Conservation (phyloP, 2,329 filamentous ascomycete species). For the Metarhizium album region DNA sequence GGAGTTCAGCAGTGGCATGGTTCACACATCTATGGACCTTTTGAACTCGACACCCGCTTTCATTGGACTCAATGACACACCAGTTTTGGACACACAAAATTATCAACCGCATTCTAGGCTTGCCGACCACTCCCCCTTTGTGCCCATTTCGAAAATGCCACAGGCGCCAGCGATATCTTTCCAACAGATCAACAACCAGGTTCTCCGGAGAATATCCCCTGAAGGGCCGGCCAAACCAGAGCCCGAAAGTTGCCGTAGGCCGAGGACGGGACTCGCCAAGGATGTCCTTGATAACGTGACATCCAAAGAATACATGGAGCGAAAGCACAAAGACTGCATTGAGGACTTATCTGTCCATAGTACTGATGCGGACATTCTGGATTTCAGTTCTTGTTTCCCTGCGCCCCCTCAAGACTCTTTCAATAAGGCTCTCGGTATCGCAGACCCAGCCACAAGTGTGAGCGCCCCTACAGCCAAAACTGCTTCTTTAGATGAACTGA, state of each 20-base stretch:
- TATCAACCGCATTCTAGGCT: neutral
- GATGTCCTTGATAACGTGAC: neutral
- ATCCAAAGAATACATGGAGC: neutral
- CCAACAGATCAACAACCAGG: too few relatives aligned
- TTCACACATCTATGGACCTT: neutral
- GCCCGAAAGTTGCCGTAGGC: neutral
- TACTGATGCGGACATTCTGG: neutral
- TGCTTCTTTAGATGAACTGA: neutral
- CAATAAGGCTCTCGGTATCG: neutral
- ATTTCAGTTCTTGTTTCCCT: neutral
- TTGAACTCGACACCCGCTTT: neutral
- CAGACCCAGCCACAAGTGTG: neutral
- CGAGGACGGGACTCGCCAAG: neutral
- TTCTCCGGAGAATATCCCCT: too few relatives aligned
- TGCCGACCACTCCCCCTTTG: neutral
- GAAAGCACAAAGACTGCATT: neutral
- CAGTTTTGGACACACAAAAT: neutral
- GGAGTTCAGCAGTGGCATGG: neutral
- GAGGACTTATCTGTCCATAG: neutral
- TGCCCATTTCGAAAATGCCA: neutral
- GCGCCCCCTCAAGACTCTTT: neutral
- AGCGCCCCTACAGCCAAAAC: neutral
- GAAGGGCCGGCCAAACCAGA: neutral
- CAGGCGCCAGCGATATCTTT: neutral
- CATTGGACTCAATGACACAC: neutral